phyloP scores from a whole-genome alignment of 176 grass and related monocot species.

The Juncus effusus region DNA sequence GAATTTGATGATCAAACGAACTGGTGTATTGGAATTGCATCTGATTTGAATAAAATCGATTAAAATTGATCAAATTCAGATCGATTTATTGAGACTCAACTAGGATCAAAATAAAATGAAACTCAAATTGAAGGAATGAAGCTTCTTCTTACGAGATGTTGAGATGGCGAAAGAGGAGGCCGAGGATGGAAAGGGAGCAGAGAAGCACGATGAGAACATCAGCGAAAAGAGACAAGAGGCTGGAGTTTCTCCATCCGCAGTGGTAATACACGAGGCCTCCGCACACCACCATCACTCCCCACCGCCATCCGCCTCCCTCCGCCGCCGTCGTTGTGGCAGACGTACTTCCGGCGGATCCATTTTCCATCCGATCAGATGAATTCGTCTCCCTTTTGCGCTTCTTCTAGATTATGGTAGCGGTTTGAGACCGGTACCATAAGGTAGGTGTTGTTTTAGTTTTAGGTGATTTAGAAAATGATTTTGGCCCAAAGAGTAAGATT shows the following conservation, averaged over 20 bases:
- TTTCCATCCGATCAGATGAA: slow-evolving; percentile 30
- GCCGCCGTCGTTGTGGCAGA: not conserved
- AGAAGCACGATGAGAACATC: slow-evolving; percentile 94
- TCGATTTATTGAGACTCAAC: no score
- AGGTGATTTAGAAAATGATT: no score
- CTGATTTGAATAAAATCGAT: not conserved
- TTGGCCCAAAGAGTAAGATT: no score
- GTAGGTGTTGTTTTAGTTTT: slow-evolving; percentile 1
- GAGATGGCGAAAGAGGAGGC: slow-evolving; percentile 86
- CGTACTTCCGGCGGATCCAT: slow-evolving; percentile 15
- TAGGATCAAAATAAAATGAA: not conserved
- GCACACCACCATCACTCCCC: slow-evolving; percentile 67
- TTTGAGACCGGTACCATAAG: not conserved
- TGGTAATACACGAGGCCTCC: slow-evolving; percentile 86
- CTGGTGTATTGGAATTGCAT: not conserved
- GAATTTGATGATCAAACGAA: not conserved
- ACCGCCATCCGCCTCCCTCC: slow-evolving; percentile 34
- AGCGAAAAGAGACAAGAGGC: slow-evolving; percentile 71
- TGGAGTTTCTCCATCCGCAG: slow-evolving; percentile 63
- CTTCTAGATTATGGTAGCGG: not conserved
- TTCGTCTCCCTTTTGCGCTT: not conserved
- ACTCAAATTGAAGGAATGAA: not conserved
- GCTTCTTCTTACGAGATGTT: slow-evolving; percentile 64
- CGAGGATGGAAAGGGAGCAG: slow-evolving; percentile 91
- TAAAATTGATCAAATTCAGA: not conserved